Evolutionary conservation across 2,329 filamentous ascomycete species (phyloP).

Genomic region (Diaporthe citrichinensis): DNA sequence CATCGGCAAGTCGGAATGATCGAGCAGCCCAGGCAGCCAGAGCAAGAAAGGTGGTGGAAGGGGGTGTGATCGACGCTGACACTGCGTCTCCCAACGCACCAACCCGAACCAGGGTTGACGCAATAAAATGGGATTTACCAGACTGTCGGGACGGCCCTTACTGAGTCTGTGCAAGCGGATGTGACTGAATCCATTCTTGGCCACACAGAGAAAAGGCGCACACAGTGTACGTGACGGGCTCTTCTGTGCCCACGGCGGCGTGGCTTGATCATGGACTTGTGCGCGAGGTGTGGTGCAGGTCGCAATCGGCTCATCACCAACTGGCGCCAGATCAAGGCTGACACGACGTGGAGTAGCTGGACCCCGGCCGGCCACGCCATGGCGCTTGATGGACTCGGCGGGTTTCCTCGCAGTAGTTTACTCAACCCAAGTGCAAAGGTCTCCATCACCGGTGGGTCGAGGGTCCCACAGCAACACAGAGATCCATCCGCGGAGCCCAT

Average conservation of each 20-base stretch:
- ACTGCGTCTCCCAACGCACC: constrained; percentile 6
- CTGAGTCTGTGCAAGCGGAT: constrained; percentile 26
- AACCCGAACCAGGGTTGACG: background rate
- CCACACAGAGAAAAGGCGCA: background rate
- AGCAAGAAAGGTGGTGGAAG: background rate
- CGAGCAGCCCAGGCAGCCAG: background rate
- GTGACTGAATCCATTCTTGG: constrained; percentile 24
- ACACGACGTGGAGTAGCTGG: constrained; percentile 8
- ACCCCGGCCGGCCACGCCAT: constrained; percentile 1
- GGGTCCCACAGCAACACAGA: background rate
- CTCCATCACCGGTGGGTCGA: background rate
- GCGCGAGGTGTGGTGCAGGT: constrained; percentile 15
- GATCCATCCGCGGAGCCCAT: constrained; percentile 21
- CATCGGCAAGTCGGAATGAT: constrained; percentile 14
- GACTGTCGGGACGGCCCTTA: constrained; percentile 39
- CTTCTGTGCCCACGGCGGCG: constrained; percentile 21
- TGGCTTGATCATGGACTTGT: constrained; percentile 1
- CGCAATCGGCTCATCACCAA: constrained; percentile 8
- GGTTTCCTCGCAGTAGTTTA: background rate
- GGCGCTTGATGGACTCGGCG: background rate
- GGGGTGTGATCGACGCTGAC: constrained; percentile 28
- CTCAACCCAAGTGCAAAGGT: background rate
- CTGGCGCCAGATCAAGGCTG: constrained; percentile 32
- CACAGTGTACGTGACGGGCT: background rate
- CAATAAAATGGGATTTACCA: constrained; percentile 34